These are phyloP conservation scores for Hepatocystis sp. DNA, from an alignment of 169 alveolate genomes.

Conservation along the genomic window DNA sequence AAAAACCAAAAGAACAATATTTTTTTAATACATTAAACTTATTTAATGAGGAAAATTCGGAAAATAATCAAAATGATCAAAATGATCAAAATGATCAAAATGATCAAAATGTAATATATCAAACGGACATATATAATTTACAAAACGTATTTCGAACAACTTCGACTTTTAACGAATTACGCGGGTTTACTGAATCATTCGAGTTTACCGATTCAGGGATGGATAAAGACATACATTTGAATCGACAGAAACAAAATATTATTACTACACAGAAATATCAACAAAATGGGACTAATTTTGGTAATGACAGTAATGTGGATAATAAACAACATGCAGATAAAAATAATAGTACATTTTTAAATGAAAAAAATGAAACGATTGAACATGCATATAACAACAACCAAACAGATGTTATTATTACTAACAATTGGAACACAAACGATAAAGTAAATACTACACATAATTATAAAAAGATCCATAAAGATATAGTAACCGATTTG, in stretches of 20 bases:
- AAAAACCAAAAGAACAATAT: constrained; percentile 58
- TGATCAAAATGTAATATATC: constrained; percentile 40
- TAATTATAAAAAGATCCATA: not conserved
- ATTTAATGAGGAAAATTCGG: constrained; percentile 50
- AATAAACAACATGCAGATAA: too few relatives aligned
- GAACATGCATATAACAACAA: not conserved
- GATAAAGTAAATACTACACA: not conserved
- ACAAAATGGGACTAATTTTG: too few relatives aligned
- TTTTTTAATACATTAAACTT: constrained; percentile 67
- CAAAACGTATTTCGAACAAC: constrained; percentile 39
- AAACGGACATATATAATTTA: constrained; percentile 65
- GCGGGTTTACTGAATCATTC: too few relatives aligned
- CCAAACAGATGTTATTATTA: not conserved
- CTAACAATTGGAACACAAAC: not conserved
- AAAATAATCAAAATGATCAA: constrained; percentile 41
- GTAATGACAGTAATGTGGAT: too few relatives aligned
- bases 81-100: constrained; percentile 13
- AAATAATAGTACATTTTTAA: too few relatives aligned
- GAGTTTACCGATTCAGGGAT: too few relatives aligned
- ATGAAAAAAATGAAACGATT: not conserved
- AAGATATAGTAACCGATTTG: not conserved
- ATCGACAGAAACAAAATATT: too few relatives aligned
- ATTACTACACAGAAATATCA: too few relatives aligned
- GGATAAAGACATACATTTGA: not conserved
- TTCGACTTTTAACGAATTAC: too few relatives aligned